These are phyloP conservation scores for Colletotrichum truncatum DNA, from an alignment of 2,329 filamentous ascomycete genomes.

Conservation along the genomic window DNA sequence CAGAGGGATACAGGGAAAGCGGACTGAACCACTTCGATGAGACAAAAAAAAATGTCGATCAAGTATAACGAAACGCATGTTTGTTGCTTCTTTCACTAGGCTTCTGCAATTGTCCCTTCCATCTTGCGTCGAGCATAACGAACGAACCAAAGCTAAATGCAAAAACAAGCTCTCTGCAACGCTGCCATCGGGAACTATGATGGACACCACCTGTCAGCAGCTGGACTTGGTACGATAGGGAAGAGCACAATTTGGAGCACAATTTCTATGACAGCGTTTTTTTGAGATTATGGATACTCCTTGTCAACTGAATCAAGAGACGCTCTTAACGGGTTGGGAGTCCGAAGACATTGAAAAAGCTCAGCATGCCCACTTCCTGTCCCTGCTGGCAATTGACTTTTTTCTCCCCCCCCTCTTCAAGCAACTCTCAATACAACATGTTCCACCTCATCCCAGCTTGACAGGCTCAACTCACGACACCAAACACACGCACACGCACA, in stretches of 20 bases:
- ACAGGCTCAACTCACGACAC: neutral
- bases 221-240: neutral
- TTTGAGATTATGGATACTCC: neutral
- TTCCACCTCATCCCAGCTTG: neutral
- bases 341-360: neutral
- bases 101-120: too few relatives aligned
- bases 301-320: slow-evolving; percentile 11
- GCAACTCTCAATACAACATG: slow-evolving; percentile 1
- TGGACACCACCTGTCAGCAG: neutral
- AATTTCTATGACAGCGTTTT: neutral
- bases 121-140: too few relatives aligned
- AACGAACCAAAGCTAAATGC: too few relatives aligned
- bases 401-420: neutral
- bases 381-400: neutral
- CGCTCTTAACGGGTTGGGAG: neutral
- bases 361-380: neutral
- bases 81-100: too few relatives aligned
- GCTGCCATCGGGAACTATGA: neutral
- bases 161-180: neutral
- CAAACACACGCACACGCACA: too few relatives aligned
- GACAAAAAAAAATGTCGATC: too few relatives aligned
- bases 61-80: too few relatives aligned
- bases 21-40: neutral
- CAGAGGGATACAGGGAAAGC: neutral
- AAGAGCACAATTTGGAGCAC: neutral